Conservation (phyloP, 2,329 filamentous ascomycete genomes). For the Botrytis pseudocinerea region DNA sequence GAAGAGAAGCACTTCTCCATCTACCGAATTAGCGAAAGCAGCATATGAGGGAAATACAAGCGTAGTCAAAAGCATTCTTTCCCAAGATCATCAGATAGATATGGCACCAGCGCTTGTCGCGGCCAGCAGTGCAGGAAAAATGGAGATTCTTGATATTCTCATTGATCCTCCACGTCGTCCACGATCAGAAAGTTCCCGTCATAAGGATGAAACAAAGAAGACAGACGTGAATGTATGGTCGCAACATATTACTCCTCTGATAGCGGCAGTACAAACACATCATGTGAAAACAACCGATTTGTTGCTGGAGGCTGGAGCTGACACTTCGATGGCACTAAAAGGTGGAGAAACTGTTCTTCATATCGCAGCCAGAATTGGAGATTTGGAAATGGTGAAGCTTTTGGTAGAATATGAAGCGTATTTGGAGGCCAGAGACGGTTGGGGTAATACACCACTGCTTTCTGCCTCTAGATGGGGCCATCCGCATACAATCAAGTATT, state of each 20-base stretch:
- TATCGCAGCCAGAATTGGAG: conserved; percentile 26
- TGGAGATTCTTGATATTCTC: conserved; percentile 28
- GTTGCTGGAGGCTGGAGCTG: conserved; percentile 28
- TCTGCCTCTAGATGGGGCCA: conserved; percentile 27
- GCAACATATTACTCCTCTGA: conserved; percentile 27
- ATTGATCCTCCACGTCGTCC: conserved; percentile 23
- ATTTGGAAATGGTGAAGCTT: conserved; percentile 26
- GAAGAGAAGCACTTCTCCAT: conserved; percentile 19
- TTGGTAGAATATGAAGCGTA: conserved; percentile 26
- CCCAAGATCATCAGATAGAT: conserved; percentile 25
- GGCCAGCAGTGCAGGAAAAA: conserved; percentile 25
- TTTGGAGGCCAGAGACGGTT: conserved; percentile 24
- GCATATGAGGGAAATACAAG: conserved; percentile 23
- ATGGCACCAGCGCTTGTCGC: conserved; percentile 29
- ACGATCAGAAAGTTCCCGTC: conserved; percentile 2
- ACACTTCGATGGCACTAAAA: conserved; percentile 27
- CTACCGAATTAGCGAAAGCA: conserved; percentile 23
- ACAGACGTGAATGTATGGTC: conserved; percentile 27
- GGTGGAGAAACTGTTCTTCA: conserved; percentile 25
- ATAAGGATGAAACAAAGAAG: conserved; percentile 10
- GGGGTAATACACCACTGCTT: conserved; percentile 29
- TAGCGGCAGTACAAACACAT: conserved; percentile 29
- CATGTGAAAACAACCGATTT: conserved; percentile 29
- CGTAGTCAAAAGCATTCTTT: conserved; percentile 20
- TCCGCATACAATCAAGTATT: conserved; percentile 20